phyloP scores from a whole-genome alignment of 2,329 filamentous ascomycete genomes.

The Hypoxylon sp. region DNA sequence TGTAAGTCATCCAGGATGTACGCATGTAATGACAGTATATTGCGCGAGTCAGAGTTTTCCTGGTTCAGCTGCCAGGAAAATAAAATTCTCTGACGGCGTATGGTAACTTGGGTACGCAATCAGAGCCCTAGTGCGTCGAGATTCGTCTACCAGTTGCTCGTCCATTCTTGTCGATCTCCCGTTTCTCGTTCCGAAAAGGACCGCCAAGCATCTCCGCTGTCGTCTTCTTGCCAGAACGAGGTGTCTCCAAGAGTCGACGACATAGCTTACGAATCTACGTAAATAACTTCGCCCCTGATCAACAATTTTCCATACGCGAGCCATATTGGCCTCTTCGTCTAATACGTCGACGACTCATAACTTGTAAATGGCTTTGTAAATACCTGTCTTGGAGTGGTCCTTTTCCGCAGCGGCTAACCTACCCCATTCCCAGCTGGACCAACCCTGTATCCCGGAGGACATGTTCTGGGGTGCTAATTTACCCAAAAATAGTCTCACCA shows the following conservation, averaged over 20 bases:
- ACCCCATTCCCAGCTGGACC: conserved; percentile 13
- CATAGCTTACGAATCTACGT: conserved; percentile 22
- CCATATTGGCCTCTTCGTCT: conserved; percentile 22
- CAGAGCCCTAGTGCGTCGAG: conserved; percentile 11
- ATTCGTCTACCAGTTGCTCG: conserved; percentile 9
- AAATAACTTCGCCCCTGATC: conserved; percentile 33
- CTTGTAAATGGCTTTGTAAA: neutral
- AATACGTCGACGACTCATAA: conserved; percentile 2
- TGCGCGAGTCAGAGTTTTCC: conserved; percentile 35
- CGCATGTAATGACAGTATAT: conserved; percentile 32
- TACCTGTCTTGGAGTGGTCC: conserved; percentile 7
- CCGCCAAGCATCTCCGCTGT: conserved; percentile 26
- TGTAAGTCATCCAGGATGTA: conserved; percentile 40
- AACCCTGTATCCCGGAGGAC: conserved; percentile 20
- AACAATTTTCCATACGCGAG: conserved; percentile 32
- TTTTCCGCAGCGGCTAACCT: conserved; percentile 5
- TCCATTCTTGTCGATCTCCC: conserved; percentile 39
- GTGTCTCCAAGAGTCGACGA: conserved; percentile 15
- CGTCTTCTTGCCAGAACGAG: conserved; percentile 16
- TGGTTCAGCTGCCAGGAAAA: conserved; percentile 31
- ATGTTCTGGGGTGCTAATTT: conserved; percentile 36
- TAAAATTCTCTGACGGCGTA: conserved; percentile 16
- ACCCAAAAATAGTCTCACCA: conserved; percentile 29
- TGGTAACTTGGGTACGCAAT: conserved; percentile 18
- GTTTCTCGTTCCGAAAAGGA: conserved; percentile 24